A percentile compares a stretch with the other conserved stretches of the same genome.
phyloP scores from a whole-genome alignment of 2,329 filamentous ascomycete genomes.

The Trichoderma atroviride region DNA sequence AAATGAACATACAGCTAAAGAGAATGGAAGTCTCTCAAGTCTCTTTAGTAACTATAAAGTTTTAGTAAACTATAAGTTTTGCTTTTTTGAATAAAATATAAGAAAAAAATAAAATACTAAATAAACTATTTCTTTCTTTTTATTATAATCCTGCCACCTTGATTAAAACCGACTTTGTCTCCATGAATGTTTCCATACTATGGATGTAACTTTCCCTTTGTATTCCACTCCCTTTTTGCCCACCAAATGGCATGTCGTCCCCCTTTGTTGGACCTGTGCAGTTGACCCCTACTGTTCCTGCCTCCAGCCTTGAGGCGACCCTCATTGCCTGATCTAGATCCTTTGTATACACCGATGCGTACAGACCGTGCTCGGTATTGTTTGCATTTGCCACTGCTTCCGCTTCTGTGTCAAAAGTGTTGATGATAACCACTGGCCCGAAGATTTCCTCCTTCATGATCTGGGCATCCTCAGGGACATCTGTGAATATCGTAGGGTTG shows the following conservation, averaged over 20 bases:
- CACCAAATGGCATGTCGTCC: slow-evolving; percentile 35
- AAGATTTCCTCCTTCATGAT: slow-evolving; percentile 40
- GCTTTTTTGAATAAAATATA: no score
- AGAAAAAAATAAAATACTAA: no score
- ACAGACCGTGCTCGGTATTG: slow-evolving; percentile 56
- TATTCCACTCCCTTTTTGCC: slow-evolving; percentile 26
- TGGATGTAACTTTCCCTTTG: neutral
- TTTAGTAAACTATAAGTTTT: no score
- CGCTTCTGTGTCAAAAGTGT: slow-evolving; percentile 33
- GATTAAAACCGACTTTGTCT: no score
- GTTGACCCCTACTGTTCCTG: slow-evolving; percentile 50
- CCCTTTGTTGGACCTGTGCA: slow-evolving; percentile 35
- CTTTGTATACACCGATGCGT: slow-evolving; percentile 58
- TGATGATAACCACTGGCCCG: slow-evolving; percentile 36
- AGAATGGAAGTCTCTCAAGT: no score
- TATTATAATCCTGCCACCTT: no score
- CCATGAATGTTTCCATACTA: no score
- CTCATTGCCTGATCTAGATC: slow-evolving; percentile 48
- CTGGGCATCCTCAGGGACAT: slow-evolving; percentile 34
- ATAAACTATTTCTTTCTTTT: no score
- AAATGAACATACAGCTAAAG: no score
- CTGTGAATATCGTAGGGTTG: slow-evolving; percentile 35
- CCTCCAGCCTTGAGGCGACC: slow-evolving; percentile 54
- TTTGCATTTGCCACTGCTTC: slow-evolving; percentile 37
- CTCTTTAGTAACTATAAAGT: no score